These are phyloP conservation scores for Lolium multiflorum DNA, from an alignment of 176 grass and related monocot genomes.

Conservation along the genomic window DNA sequence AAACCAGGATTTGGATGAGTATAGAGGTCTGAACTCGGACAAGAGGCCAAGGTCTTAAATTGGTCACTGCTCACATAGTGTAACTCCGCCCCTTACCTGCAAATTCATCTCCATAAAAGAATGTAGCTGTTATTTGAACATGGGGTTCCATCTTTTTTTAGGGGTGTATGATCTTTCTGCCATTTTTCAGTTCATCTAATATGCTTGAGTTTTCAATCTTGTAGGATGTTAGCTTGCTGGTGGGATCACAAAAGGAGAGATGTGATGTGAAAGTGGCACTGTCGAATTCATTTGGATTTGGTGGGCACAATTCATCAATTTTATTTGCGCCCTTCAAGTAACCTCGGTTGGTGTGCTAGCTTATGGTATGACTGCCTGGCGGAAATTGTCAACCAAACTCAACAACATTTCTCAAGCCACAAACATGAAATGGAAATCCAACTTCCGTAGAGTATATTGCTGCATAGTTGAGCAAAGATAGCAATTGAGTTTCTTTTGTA, in stretches of 20 bases:
- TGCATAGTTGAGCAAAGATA: conserved; percentile 44
- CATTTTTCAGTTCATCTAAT: conserved; percentile 9
- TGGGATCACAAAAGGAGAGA: conserved; percentile 87
- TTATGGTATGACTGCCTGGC: conserved; percentile 32
- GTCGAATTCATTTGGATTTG: conserved; percentile 97
- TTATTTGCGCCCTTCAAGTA: conserved; percentile 84
- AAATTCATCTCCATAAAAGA: conserved; percentile 10
- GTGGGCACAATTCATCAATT: conserved; percentile 96
- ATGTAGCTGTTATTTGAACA: conserved; percentile 20
- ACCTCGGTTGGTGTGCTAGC: conserved; percentile 35
- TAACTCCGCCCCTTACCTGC: background rate
- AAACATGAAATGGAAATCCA: conserved; percentile 44
- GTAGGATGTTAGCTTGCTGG: conserved; percentile 80
- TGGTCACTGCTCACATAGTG: background rate
- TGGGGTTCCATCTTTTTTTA: background rate
- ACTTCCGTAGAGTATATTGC: conserved; percentile 49
- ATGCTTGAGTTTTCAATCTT: conserved; percentile 38
- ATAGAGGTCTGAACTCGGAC: background rate
- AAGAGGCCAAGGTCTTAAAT: background rate
- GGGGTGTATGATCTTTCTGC: background rate
- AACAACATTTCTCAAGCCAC: conserved; percentile 39
- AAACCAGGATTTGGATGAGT: background rate
- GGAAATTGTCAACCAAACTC: conserved; percentile 28
- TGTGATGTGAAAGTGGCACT: conserved; percentile 85
- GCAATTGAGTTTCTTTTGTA: conserved; percentile 44